These are phyloP conservation scores for Plasmodium knowlesi DNA, from an alignment of 169 alveolate genomes.

Conservation along the genomic window DNA sequence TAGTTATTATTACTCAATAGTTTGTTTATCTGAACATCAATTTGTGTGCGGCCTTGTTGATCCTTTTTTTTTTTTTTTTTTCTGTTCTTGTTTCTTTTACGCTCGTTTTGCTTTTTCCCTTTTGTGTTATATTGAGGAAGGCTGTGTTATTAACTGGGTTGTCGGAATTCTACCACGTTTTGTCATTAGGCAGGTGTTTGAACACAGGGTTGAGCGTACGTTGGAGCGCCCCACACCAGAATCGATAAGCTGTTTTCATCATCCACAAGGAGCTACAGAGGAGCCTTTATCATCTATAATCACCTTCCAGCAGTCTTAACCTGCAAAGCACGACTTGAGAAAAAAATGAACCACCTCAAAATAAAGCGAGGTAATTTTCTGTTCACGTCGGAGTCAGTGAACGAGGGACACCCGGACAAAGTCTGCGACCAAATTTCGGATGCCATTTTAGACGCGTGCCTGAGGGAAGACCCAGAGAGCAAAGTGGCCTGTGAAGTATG, in stretches of 20 bases:
- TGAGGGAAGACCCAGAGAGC: conserved; percentile 91
- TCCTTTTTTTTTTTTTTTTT: neutral
- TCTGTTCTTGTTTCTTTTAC: neutral
- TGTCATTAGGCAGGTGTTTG: neutral
- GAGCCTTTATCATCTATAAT: neutral
- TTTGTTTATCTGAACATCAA: neutral
- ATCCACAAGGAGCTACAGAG: neutral
- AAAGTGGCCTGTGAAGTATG: conserved; percentile 97
- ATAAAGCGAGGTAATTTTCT: conserved; percentile 88
- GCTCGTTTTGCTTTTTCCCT: neutral
- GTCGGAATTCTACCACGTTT: neutral
- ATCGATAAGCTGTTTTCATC: neutral
- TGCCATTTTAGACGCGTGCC: conserved; percentile 99
- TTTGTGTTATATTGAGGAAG: neutral
- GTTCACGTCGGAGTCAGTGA: conserved; percentile 99
- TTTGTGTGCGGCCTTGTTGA: neutral
- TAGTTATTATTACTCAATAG: neutral
- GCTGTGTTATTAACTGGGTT: neutral
- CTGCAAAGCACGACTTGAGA: neutral
- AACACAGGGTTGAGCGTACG: neutral
- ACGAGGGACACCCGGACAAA: conserved; percentile 99
- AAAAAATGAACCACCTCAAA: conserved; percentile 52
- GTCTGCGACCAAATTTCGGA: conserved; percentile 99
- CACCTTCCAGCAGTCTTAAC: neutral
- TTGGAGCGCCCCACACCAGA: neutral